Conservation (phyloP, 768 basidiomycete genomes). For the Nidularia sp. region DNA sequence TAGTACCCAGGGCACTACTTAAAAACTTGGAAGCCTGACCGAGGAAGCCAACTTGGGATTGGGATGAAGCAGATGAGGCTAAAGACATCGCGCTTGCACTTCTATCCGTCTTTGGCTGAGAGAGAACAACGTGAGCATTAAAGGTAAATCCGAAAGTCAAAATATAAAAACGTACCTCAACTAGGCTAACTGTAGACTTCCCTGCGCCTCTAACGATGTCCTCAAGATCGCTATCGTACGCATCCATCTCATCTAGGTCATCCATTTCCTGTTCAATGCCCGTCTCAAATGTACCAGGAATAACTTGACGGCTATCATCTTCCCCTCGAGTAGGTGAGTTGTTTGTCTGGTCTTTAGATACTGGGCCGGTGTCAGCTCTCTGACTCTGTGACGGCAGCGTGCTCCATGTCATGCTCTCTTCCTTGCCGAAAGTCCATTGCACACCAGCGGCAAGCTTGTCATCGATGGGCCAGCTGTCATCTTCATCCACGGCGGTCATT, state of each 20-base stretch:
- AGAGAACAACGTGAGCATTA: conserved; percentile 7
- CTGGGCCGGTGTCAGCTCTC: conserved; percentile 31
- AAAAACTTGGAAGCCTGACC: conserved; percentile 68
- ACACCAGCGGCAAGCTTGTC: conserved; percentile 54
- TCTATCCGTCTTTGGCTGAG: conserved; percentile 22
- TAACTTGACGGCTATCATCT: conserved; percentile 1
- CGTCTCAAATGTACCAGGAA: conserved; percentile 11
- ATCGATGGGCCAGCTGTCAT: conserved; percentile 76
- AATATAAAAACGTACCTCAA: conserved; percentile 33
- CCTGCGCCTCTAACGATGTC: conserved; percentile 34
- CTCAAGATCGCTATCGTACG: conserved; percentile 31
- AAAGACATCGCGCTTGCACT: conserved; percentile 56
- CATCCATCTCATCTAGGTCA: conserved; percentile 26
- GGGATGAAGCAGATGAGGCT: conserved; percentile 42
- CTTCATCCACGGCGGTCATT: conserved; percentile 41
- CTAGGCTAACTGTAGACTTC: conserved; percentile 30
- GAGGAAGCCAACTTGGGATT: conserved; percentile 59
- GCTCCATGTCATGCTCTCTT: conserved; percentile 78
- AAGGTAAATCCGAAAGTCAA: neutral
- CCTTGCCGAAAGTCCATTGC: conserved; percentile 65
- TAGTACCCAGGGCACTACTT: conserved; percentile 59
- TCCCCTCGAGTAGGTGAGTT: conserved; percentile 11
- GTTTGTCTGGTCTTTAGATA: conserved; percentile 9
- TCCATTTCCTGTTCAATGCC: conserved; percentile 36
- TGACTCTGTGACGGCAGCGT: conserved; percentile 61